phyloP scores from a whole-genome alignment of 768 basidiomycete genomes.

The Kwoniella sp. region DNA sequence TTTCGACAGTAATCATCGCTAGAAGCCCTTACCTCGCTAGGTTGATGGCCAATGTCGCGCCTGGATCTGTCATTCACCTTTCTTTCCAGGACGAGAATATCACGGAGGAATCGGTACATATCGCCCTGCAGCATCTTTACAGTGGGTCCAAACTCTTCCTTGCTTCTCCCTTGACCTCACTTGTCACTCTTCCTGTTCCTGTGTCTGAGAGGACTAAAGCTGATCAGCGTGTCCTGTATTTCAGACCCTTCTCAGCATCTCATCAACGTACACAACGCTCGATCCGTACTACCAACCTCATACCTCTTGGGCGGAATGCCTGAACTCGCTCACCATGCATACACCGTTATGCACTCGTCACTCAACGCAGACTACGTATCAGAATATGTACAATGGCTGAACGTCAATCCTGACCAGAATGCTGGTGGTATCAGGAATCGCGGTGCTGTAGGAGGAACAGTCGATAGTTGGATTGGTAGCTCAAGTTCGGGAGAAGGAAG shows the following conservation, averaged over 20 bases:
- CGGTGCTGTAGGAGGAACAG: neutral
- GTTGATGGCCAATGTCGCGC: slow-evolving; percentile 77
- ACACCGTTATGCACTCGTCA: slow-evolving; percentile 73
- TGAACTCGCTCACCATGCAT: slow-evolving; percentile 76
- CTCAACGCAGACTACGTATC: slow-evolving; percentile 74
- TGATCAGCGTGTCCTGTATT: slow-evolving; percentile 13
- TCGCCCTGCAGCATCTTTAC: slow-evolving; percentile 69
- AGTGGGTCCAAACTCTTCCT: slow-evolving; percentile 25
- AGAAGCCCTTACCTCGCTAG: slow-evolving; percentile 85
- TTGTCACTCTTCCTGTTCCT: neutral
- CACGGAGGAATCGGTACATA: slow-evolving; percentile 59
- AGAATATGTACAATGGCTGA: slow-evolving; percentile 76
- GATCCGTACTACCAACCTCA: slow-evolving; percentile 80
- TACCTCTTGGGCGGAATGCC: slow-evolving; percentile 85
- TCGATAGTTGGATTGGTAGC: neutral
- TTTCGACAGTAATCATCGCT: slow-evolving; percentile 75
- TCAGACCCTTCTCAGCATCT: slow-evolving; percentile 77
- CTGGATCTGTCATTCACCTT: slow-evolving; percentile 66
- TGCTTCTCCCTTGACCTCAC: no score
- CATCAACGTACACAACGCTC: slow-evolving; percentile 77
- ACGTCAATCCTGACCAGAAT: neutral
- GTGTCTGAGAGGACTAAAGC: neutral
- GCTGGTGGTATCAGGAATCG: slow-evolving; percentile 9
- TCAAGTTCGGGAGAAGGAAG: neutral
- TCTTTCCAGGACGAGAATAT: slow-evolving; percentile 79